These are phyloP conservation scores for Podospora australis DNA, from an alignment of 495 filamentous ascomycete genomes.

Conservation along the genomic window DNA sequence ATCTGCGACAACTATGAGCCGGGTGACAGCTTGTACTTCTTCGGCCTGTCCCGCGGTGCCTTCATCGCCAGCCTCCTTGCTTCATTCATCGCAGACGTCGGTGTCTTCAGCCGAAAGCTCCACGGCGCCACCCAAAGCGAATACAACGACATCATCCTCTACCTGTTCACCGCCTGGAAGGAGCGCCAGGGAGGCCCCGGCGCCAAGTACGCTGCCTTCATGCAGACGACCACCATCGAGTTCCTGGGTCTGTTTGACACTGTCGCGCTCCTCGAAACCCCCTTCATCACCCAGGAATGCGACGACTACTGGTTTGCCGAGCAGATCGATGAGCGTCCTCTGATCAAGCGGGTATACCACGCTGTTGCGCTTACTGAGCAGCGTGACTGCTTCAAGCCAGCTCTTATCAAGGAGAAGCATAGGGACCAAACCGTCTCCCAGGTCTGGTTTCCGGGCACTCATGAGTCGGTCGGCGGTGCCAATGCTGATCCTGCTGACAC, in stretches of 20 bases:
- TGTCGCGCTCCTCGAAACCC: constrained; percentile 46
- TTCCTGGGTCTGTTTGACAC: constrained; percentile 52
- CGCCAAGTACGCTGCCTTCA: constrained; percentile 14
- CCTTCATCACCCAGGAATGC: constrained; percentile 48
- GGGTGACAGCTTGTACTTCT: constrained; percentile 36
- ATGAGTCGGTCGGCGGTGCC: constrained; percentile 65
- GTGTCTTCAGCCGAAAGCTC: constrained; percentile 23
- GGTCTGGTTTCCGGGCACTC: constrained; percentile 42
- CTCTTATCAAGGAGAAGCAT: not conserved
- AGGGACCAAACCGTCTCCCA: constrained; percentile 26
- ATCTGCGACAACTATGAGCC: constrained; percentile 1
- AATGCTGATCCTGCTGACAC: constrained; percentile 51
- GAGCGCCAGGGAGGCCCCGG: constrained; percentile 37
- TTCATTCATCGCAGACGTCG: constrained; percentile 31
- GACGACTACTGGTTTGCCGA: constrained; percentile 25
- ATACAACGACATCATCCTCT: constrained; percentile 52
- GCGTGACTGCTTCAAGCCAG: constrained; percentile 2
- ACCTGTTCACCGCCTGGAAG: constrained; percentile 64
- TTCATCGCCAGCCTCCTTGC: constrained; percentile 39
- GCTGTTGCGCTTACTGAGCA: not conserved
- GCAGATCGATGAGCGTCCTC: constrained; percentile 26
- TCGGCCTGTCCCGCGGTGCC: constrained; percentile 40
- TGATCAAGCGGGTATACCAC: not conserved
- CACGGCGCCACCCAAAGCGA: not conserved
- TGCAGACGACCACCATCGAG: constrained; percentile 33